Base-by-base conservation (phyloP, 805 yeast genomes). In the Tetrapisispora fleetii region DNA sequence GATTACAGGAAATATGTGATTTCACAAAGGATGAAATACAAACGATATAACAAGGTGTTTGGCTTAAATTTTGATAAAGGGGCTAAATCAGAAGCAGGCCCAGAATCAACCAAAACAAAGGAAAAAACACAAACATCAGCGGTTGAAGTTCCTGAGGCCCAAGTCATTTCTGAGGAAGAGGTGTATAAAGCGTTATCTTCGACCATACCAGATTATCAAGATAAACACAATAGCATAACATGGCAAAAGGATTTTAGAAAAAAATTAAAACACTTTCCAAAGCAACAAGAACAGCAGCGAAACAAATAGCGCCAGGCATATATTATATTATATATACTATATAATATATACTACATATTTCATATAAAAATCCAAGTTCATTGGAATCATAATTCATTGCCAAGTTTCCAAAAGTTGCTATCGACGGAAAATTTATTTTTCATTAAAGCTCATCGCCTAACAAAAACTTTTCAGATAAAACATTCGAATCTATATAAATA, bases 1-100 rank as follows among this genome's bases (percentile, higher is more conserved):
- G 75, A 80, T 54, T 82, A 95, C 57, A 76, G 95, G 41, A 78
- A 78, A 54, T 89, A 82, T 64, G 97, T 90, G 11, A 71, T 78
- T 8, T 78, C 79, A 42, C 82, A 79, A 58, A 65, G 95, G 46
- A 9, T 27, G 8, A 46, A 46, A 21, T 46, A 40, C 21, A 40
- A 46, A 17, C 35, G 43, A 16, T 46, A 46, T 30, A 35, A 21
- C 3, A 28, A 46, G 21, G 17, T 35, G 18, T 46, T 46, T 36
- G 41, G 45, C 2, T 21, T 46, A 16, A 19, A 46, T 36, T 46
- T 38, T 28, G 48, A 46, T 17, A 36, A 32, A 40, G 28, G n/a
- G 8, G 9, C n/a, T 17, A 6, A 16, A 9, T 16, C 43, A n/a
- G 33, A 16, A 16, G 16, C 43, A n/a, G 33, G 16, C 5, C 7